Conservation (phyloP, 495 filamentous ascomycete species). For the Talaromyces trachyspermus region DNA sequence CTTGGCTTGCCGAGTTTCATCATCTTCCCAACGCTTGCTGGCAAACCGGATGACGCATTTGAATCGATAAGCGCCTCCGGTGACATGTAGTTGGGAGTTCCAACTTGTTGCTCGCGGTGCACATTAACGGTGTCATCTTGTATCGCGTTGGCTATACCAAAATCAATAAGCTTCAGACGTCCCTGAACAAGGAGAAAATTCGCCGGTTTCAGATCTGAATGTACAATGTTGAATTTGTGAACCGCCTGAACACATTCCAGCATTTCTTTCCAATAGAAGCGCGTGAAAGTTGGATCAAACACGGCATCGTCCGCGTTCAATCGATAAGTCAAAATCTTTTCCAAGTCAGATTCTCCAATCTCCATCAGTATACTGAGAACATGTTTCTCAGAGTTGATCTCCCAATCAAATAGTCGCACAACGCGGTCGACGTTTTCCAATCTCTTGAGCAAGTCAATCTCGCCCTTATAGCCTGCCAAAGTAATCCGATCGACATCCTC, state of each 20-base stretch:
- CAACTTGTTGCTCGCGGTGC: slow-evolving; percentile 88
- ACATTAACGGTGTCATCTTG: slow-evolving; percentile 96
- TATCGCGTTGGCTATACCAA: slow-evolving; percentile 96
- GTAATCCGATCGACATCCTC: slow-evolving; percentile 81
- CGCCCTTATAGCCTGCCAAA: slow-evolving; percentile 86
- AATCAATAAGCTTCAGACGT: slow-evolving; percentile 81
- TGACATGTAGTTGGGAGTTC: slow-evolving; percentile 98
- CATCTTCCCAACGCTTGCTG: slow-evolving; percentile 57
- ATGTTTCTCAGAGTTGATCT: slow-evolving; percentile 84
- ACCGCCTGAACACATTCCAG: slow-evolving; percentile 88
- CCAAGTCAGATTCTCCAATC: slow-evolving; percentile 91
- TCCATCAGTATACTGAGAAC: slow-evolving; percentile 93
- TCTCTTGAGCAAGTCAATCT: slow-evolving; percentile 85
- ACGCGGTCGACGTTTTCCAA: slow-evolving; percentile 80
- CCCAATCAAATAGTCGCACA: slow-evolving; percentile 83
- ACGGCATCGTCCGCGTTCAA: slow-evolving; percentile 63
- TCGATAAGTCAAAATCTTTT: slow-evolving; percentile 70
- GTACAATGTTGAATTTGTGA: slow-evolving; percentile 82
- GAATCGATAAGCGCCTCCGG: slow-evolving; percentile 88
- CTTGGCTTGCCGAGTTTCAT: slow-evolving; percentile 95
- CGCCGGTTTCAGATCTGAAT: slow-evolving; percentile 92
- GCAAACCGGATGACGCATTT: slow-evolving; percentile 55
- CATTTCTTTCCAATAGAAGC: slow-evolving; percentile 99
- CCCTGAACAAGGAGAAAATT: slow-evolving; percentile 89
- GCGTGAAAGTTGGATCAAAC: slow-evolving; percentile 85